These are phyloP conservation scores for Botrytis squamosa DNA, from an alignment of 2,329 filamentous ascomycete species.

Conservation along the genomic window DNA sequence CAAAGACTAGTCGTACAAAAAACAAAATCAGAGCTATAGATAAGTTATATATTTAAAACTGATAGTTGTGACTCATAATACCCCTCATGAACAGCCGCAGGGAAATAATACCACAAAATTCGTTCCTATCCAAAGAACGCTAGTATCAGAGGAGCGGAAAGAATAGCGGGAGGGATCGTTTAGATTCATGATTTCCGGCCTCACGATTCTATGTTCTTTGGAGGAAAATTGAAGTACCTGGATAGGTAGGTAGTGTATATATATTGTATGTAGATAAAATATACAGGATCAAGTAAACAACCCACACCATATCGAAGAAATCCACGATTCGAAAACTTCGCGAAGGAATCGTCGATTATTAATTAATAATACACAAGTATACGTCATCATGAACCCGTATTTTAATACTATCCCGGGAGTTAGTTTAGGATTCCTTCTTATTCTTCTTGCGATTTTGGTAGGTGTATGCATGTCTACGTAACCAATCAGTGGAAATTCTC, in stretches of 20 bases:
- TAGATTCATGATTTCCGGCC: not conserved
- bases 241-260: not conserved
- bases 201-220: not conserved
- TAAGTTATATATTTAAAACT: too few relatives aligned
- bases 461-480: too few relatives aligned
- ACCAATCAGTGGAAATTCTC: too few relatives aligned
- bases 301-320: not conserved
- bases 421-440: not conserved
- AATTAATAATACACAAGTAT: not conserved
- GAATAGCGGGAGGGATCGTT: not conserved
- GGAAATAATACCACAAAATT: not conserved
- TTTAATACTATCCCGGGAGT: not conserved
- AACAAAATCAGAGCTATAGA: too few relatives aligned
- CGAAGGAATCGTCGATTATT: not conserved
- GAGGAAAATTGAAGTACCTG: not conserved
- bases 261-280: not conserved
- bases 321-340: not conserved
- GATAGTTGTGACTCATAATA: too few relatives aligned
- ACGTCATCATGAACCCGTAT: not conserved
- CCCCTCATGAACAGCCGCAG: not conserved
- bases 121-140: not conserved
- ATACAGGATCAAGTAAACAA: not conserved
- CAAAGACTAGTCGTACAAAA: too few relatives aligned
- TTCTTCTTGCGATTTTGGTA: not conserved
- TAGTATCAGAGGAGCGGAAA: not conserved